phyloP scores from a whole-genome alignment of 1,284 basidiomycete genomes.

The Stygiomarasmius scandens region DNA sequence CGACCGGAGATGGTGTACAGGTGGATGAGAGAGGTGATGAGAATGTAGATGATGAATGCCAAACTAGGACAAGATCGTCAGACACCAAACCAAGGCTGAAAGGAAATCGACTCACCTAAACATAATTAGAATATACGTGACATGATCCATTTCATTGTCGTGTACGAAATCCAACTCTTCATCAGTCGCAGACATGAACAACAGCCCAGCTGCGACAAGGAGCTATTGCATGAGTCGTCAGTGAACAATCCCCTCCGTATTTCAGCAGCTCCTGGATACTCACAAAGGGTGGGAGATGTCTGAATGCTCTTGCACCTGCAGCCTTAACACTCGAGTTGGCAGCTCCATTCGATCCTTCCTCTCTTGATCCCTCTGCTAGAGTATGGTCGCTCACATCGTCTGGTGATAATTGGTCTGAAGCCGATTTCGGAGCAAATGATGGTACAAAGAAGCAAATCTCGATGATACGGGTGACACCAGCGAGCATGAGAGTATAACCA shows the following conservation, averaged over 20 bases:
- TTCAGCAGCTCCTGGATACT: conserved; percentile 32
- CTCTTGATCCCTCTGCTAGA: conserved; percentile 29
- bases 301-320: conserved; percentile 64
- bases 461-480: conserved; percentile 80
- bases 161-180: conserved; percentile 80
- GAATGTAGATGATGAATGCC: conserved; percentile 77
- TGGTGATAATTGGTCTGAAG: conserved; percentile 33
- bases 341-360: conserved; percentile 13
- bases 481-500: conserved; percentile 85
- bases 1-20: conserved; percentile 56
- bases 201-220: conserved; percentile 69
- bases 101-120: conserved; percentile 57
- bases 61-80: conserved; percentile 41
- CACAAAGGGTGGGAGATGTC: conserved; percentile 86
- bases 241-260: background rate
- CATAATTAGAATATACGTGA: conserved; percentile 85
- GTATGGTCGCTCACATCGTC: conserved; percentile 70
- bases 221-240: conserved; percentile 45
- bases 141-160: conserved; percentile 80
- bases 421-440: conserved; percentile 31
- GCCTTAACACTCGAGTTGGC: conserved; percentile 28
- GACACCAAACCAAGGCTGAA: background rate
- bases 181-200: conserved; percentile 92
- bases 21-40: conserved; percentile 52
- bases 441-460: conserved; percentile 83